phyloP scores from a whole-genome alignment of 805 yeast species.

The Phaffomyces antillensis region DNA sequence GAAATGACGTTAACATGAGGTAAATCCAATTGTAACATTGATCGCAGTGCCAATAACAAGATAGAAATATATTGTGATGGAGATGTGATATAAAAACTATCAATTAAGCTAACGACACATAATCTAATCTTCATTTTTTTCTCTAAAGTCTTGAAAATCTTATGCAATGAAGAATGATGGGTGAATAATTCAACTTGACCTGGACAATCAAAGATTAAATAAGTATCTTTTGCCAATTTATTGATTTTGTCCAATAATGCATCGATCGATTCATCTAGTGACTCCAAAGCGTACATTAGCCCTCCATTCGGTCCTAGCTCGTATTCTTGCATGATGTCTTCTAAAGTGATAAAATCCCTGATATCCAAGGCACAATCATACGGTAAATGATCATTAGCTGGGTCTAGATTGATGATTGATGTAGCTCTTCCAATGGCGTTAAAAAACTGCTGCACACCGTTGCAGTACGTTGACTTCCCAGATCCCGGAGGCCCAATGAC shows the following conservation, averaged over 20 bases:
- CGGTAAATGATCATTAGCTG: conserved; percentile 70
- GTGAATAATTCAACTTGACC: conserved; percentile 97
- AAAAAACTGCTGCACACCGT: conserved; percentile 87
- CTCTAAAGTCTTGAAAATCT: conserved; percentile 59
- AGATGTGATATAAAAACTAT: conserved; percentile 70
- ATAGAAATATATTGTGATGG: conserved; percentile 89
- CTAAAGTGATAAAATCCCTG: conserved; percentile 66
- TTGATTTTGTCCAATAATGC: conserved; percentile 50
- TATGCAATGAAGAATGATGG: conserved; percentile 67
- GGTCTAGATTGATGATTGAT: conserved; percentile 83
- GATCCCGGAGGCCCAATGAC: conserved; percentile 98
- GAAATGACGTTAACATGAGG: conserved; percentile 93
- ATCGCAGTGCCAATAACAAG: conserved; percentile 69
- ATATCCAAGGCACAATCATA: conserved; percentile 76
- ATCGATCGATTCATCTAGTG: conserved; percentile 48
- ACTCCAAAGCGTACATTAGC: conserved; percentile 79
- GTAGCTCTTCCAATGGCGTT: conserved; percentile 90
- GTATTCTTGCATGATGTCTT: conserved; percentile 69
- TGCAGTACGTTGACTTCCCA: conserved; percentile 92
- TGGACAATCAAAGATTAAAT: conserved; percentile 82
- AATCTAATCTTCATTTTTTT: conserved; percentile 61
- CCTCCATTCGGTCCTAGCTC: conserved; percentile 86
- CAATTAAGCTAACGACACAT: conserved; percentile 82
- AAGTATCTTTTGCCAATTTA: conserved; percentile 43
- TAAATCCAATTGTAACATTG: conserved; percentile 87